A percentile compares a stretch with the other conserved stretches of the same genome.
Evolutionary conservation across 1,284 basidiomycete genomes (phyloP).

Genomic region (Puccinia polysora): DNA sequence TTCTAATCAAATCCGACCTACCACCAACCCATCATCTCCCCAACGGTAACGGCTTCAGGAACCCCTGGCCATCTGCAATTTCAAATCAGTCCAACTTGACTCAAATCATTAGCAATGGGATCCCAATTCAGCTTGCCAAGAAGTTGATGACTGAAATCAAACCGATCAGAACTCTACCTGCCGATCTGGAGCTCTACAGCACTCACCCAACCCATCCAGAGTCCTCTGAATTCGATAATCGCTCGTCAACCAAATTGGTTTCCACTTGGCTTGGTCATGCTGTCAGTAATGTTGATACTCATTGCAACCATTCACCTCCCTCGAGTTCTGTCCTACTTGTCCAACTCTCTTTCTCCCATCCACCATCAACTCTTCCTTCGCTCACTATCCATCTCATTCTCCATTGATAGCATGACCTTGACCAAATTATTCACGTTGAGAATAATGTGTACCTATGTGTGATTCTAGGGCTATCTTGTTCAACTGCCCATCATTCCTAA

Average conservation of each 20-base stretch:
- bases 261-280: slow-evolving; percentile 39
- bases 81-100: not conserved
- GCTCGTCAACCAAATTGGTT: not conserved
- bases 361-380: not conserved
- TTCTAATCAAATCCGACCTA: not conserved
- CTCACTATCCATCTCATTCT: not conserved
- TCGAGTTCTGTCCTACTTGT: not conserved
- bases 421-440: too few relatives aligned
- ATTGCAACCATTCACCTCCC: too few relatives aligned
- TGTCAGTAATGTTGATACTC: too few relatives aligned
- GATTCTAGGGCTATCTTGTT: slow-evolving; percentile 19
- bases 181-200: slow-evolving; percentile 25
- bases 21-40: slow-evolving; percentile 46
- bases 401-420: not conserved
- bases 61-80: slow-evolving; percentile 48
- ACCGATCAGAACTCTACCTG: slow-evolving; percentile 8
- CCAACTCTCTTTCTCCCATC: not conserved
- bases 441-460: too few relatives aligned
- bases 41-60: slow-evolving; percentile 45
- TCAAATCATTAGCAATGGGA: slow-evolving; percentile 27
- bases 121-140: slow-evolving; percentile 22
- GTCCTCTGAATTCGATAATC: not conserved
- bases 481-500: slow-evolving; percentile 10
- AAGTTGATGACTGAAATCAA: slow-evolving; percentile 7
- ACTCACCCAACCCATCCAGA: not conserved